A percentile compares a stretch with the other conserved stretches of the same genome.
These are phyloP conservation scores for Dothideomycetes sp. DNA, from an alignment of 2,329 filamentous ascomycete species.

Conservation along the genomic window DNA sequence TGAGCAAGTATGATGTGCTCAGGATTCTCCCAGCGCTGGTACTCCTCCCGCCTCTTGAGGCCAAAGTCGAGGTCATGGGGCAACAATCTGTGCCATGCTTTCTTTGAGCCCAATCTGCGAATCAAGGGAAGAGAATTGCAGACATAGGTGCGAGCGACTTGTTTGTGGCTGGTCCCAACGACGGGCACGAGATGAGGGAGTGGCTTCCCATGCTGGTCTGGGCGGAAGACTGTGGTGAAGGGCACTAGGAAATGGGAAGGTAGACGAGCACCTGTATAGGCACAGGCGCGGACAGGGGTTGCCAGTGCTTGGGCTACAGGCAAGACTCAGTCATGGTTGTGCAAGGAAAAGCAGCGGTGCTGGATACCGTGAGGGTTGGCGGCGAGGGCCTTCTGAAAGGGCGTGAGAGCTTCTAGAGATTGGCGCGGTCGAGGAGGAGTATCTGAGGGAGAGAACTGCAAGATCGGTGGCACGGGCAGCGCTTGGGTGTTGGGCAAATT, in stretches of 20 bases:
- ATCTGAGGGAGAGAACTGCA: neutral
- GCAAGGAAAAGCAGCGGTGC: neutral
- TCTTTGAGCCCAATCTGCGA: constrained; percentile 32
- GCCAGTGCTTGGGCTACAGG: constrained; percentile 51
- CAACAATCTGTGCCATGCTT: constrained; percentile 13
- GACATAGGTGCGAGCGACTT: constrained; percentile 17
- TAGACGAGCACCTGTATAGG: constrained; percentile 39
- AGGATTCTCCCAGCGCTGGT: constrained; percentile 43
- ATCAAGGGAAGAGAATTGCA: constrained; percentile 15
- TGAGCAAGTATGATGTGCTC: constrained; percentile 41
- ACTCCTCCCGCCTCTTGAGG: constrained; percentile 10
- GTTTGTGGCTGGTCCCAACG: neutral
- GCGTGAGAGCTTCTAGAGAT: constrained; percentile 22
- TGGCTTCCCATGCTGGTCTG: constrained; percentile 40
- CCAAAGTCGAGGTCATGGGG: constrained; percentile 15
- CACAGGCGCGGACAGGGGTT: constrained; percentile 50
- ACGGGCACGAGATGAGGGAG: constrained; percentile 36
- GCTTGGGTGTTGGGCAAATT: neutral
- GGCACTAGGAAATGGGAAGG: constrained; percentile 56
- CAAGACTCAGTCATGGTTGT: neutral
- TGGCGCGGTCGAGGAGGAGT: constrained; percentile 1
- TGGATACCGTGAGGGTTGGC: constrained; percentile 55
- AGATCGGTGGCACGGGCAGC: constrained; percentile 2
- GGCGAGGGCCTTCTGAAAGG: constrained; percentile 50
- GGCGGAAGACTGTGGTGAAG: constrained; percentile 42